phyloP scores from a whole-genome alignment of 192 early-diverging fungal genomes.

The Linnemannia zychae region DNA sequence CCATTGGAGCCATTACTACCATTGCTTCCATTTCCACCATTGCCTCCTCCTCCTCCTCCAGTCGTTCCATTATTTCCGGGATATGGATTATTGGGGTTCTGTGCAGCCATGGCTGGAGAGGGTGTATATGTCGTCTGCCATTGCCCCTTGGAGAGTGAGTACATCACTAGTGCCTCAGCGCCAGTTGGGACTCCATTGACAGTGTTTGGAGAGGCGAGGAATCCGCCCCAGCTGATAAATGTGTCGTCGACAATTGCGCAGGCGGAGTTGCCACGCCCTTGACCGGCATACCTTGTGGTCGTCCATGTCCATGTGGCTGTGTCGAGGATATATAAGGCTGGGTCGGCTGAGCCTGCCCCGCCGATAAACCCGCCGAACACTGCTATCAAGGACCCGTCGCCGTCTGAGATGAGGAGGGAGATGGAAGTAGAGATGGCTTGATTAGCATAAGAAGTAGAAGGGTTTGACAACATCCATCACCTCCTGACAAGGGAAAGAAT shows the following conservation, averaged over 20 bases:
- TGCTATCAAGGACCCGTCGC: slow-evolving; percentile 29
- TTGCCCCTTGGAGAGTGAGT: slow-evolving; percentile 1
- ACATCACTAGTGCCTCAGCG: slow-evolving; percentile 30
- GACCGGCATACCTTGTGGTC: background rate
- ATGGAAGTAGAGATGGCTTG: background rate
- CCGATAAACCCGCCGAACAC: slow-evolving; percentile 43
- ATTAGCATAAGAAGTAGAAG: background rate
- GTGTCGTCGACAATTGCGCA: slow-evolving; percentile 41
- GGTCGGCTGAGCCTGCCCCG: slow-evolving; percentile 6
- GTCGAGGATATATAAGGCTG: slow-evolving; percentile 30
- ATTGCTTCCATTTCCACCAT: too few relatives aligned
- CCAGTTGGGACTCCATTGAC: slow-evolving; percentile 15
- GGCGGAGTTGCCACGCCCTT: slow-evolving; percentile 26
- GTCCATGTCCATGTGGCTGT: slow-evolving; percentile 46
- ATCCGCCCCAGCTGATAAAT: slow-evolving; percentile 46
- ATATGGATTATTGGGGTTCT: too few relatives aligned
- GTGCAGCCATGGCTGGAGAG: slow-evolving; percentile 6
- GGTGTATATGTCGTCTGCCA: slow-evolving; percentile 41
- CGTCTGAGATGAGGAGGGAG: slow-evolving; percentile 8
- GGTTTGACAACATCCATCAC: background rate
- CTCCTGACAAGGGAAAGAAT: background rate
- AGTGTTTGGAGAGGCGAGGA: slow-evolving; percentile 18
- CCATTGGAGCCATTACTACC: too few relatives aligned
- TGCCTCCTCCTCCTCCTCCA: background rate
- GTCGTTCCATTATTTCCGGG: background rate